Conservation (phyloP, 805 yeast species). For the Isabelozyma heimii region DNA sequence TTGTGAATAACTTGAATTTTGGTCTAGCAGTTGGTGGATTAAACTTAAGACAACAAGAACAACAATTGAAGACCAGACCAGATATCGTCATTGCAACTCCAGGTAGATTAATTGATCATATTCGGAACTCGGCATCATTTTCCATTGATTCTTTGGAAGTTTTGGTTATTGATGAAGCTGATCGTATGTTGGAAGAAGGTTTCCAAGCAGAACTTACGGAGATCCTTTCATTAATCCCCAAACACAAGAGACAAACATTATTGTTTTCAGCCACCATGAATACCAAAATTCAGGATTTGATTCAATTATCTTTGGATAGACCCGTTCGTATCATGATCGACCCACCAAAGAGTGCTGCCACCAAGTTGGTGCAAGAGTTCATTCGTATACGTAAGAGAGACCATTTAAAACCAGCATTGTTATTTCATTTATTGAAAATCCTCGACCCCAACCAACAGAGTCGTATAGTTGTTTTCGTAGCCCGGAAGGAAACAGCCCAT, state of each 20-base stretch:
- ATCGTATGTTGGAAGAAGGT: conserved; percentile 98
- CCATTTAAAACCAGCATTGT: conserved; percentile 74
- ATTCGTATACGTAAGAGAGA: conserved; percentile 93
- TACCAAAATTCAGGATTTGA: conserved; percentile 81
- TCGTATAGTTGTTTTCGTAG: conserved; percentile 85
- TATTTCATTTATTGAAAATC: conserved; percentile 67
- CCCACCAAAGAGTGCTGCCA: conserved; percentile 93
- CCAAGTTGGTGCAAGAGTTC: conserved; percentile 89
- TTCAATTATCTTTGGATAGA: conserved; percentile 80
- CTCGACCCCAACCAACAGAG: conserved; percentile 61
- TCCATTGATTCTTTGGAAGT: conserved; percentile 89
- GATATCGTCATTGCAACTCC: conserved; percentile 98
- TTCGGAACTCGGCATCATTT: conserved; percentile 91
- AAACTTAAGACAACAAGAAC: conserved; percentile 93
- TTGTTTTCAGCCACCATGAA: conserved; percentile 98
- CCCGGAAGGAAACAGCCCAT: conserved; percentile 91
- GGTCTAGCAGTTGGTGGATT: conserved; percentile 99
- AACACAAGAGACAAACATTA: conserved; percentile 84
- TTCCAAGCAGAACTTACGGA: conserved; percentile 94
- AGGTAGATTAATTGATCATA: conserved; percentile 96
- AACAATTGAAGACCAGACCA: conserved; percentile 86
- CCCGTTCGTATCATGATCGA: conserved; percentile 96
- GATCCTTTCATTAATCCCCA: conserved; percentile 80
- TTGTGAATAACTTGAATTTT: conserved; percentile 70
- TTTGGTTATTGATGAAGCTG: conserved; percentile 95